Conservation (phyloP, 306 rosid species). For the Fagus sylvatica region DNA sequence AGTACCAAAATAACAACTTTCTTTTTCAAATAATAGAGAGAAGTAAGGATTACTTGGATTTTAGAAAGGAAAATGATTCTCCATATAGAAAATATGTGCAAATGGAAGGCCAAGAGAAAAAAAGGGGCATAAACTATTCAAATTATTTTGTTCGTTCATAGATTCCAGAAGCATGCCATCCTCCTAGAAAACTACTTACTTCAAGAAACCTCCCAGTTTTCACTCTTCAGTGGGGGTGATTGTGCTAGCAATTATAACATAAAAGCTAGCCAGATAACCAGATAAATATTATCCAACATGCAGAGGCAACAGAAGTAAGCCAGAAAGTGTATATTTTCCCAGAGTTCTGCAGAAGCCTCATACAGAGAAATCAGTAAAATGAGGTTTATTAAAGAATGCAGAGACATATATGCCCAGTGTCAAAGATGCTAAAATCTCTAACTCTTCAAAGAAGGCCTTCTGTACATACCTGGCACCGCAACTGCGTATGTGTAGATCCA, state of each 20-base stretch:
- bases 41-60: constrained; percentile 9
- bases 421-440: not conserved
- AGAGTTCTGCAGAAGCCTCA: not conserved
- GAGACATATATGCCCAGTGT: not conserved
- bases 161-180: not conserved
- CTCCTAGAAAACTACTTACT: not conserved
- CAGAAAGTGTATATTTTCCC: not conserved
- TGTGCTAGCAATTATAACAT: not conserved
- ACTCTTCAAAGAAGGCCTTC: not conserved
- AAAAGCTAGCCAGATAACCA: not conserved
- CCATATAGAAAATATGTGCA: not conserved
- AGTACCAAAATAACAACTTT: not conserved
- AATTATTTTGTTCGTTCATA: not conserved
- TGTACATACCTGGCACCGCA: constrained; percentile 69
- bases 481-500: constrained; percentile 74
- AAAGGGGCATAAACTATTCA: not conserved
- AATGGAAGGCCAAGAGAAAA: not conserved
- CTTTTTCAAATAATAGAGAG: not conserved
- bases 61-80: not conserved
- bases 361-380: not conserved
- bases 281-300: not conserved
- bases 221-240: not conserved
- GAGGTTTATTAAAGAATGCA: not conserved
- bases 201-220: not conserved
- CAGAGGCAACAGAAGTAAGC: not conserved